Evolutionary conservation across 345 rosid species (phyloP).

Genomic region (Salix caprea): DNA sequence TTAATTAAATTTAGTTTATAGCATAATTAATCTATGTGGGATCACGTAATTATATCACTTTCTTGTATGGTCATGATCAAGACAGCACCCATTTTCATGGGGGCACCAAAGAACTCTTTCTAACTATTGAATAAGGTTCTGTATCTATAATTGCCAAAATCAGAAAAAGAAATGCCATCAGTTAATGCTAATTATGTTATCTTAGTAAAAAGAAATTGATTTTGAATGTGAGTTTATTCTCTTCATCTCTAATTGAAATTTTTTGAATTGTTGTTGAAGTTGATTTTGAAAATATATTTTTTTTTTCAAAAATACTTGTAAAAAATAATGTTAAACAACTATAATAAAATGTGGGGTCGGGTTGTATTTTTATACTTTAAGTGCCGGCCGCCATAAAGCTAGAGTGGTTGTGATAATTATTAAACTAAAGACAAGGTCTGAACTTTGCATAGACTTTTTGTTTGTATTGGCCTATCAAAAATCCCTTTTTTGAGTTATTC

Average conservation of each 20-base stretch:
- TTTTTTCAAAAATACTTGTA: no score
- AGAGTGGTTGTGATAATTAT: no score
- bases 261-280: no score
- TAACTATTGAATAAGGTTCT: background rate
- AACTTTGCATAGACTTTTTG: slow-evolving; percentile 5
- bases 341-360: no score
- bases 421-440: background rate
- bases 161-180: background rate
- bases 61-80: background rate
- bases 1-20: background rate
- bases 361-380: no score
- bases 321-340: no score
- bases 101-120: background rate
- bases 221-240: no score
- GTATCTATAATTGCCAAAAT: background rate
- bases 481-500: background rate
- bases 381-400: no score
- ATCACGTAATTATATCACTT: background rate
- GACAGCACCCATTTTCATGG: background rate
- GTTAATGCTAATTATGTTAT: no score
- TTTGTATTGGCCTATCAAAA: slow-evolving; percentile 16
- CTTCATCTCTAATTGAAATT: no score
- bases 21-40: background rate
- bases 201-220: no score
- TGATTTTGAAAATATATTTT: no score